Percentiles rank a stretch among this genome's conserved stretches.
phyloP scores from a whole-genome alignment of 371 early-diverging fungal species.

The Syncephalis plumigaleata region DNA sequence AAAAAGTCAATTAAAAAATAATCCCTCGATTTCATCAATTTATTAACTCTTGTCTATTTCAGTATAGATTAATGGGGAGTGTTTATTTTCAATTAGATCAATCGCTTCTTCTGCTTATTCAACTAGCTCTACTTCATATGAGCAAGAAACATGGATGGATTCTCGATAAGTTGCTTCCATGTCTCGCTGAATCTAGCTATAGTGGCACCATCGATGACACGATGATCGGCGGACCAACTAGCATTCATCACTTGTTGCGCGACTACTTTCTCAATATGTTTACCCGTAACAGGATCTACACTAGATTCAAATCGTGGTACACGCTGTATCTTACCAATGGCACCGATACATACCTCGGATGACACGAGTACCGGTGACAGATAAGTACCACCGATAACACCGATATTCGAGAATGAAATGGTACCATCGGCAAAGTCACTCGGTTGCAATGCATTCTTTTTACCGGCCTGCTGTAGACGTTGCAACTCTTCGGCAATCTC shows the following conservation, averaged over 20 bases:
- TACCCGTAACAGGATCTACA: constrained; percentile 22
- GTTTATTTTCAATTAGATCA: too few relatives aligned
- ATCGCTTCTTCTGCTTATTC: too few relatives aligned
- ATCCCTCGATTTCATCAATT: too few relatives aligned
- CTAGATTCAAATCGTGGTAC: constrained; percentile 65
- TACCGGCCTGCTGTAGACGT: constrained; percentile 53
- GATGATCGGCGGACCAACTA: constrained; percentile 92
- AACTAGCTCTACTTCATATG: constrained; percentile 22
- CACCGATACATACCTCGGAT: constrained; percentile 80
- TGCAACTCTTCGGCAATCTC: constrained; percentile 80
- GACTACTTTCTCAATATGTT: constrained; percentile 35
- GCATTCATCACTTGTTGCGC: constrained; percentile 55
- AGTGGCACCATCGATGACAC: constrained; percentile 95
- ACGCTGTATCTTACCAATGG: constrained; percentile 67
- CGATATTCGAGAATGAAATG: constrained; percentile 88
- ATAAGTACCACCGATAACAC: constrained; percentile 83
- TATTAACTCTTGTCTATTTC: too few relatives aligned
- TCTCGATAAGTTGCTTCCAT: constrained; percentile 79
- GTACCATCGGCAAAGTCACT: constrained; percentile 73
- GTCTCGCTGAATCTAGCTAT: constrained; percentile 75
- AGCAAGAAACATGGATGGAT: constrained; percentile 42
- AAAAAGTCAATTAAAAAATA: not conserved
- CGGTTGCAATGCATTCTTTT: constrained; percentile 34
- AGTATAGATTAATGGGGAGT: too few relatives aligned
- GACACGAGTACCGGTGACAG: constrained; percentile 84